Conservation (phyloP, 2,329 filamentous ascomycete species). For the Metarhizium brunneum region DNA sequence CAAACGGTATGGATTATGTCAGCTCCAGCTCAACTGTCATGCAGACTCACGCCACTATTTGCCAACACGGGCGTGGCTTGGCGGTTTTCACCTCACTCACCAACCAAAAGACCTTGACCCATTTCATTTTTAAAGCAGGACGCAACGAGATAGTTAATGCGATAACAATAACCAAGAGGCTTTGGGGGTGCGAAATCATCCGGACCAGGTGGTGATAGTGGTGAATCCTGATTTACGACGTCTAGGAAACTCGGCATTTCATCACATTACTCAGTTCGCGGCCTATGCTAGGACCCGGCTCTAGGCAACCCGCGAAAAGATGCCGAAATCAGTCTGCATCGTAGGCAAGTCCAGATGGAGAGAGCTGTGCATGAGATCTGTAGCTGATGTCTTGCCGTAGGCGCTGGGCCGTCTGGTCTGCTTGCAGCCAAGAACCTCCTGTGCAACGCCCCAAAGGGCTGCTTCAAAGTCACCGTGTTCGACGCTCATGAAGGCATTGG, state of each 20-base stretch:
- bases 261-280: neutral
- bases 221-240: neutral
- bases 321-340: constrained; percentile 32
- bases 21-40: too few species aligned
- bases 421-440: constrained; percentile 66
- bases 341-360: constrained; percentile 21
- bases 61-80: too few species aligned
- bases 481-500: constrained; percentile 58
- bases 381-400: constrained; percentile 25
- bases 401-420: constrained; percentile 60
- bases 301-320: constrained; percentile 9
- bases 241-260: neutral
- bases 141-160: too few species aligned
- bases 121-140: too few species aligned
- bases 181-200: neutral
- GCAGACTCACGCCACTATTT: too few species aligned
- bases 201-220: neutral
- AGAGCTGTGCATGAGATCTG: neutral
- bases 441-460: constrained; percentile 40
- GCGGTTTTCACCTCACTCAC: too few species aligned
- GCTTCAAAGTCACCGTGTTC: constrained; percentile 61
- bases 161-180: too few species aligned
- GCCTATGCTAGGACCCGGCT: neutral
- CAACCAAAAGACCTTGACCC: too few species aligned
- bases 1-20: too few species aligned